phyloP scores from a whole-genome alignment of 2,329 filamentous ascomycete species.

The Ophiostoma sp. region DNA sequence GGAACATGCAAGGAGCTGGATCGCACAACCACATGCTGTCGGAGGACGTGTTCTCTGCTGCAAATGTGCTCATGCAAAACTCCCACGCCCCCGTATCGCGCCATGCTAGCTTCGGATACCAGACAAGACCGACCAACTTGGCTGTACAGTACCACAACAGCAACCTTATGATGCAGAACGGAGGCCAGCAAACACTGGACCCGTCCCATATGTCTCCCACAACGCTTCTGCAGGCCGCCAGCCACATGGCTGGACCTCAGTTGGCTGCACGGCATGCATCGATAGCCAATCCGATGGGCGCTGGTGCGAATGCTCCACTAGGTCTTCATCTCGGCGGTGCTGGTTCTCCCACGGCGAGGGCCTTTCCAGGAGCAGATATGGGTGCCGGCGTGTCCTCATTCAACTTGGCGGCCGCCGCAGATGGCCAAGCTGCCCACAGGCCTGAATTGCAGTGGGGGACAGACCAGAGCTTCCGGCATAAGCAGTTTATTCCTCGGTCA shows the following conservation, averaged over 20 bases:
- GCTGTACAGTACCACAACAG: neutral
- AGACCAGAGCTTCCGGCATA: slow-evolving; percentile 55
- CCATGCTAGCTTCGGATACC: slow-evolving; percentile 13
- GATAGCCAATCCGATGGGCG: neutral
- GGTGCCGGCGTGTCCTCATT: neutral
- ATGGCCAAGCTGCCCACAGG: neutral
- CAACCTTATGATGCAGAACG: neutral
- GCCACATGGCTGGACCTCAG: neutral
- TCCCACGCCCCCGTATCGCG: slow-evolving; percentile 30
- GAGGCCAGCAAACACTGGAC: neutral
- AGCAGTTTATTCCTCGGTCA: slow-evolving; percentile 50
- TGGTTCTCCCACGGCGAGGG: no score
- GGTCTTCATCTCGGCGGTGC: no score
- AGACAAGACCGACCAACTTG: neutral
- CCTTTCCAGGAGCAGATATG: neutral
- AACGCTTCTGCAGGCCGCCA: neutral
- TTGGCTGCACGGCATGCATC: neutral
- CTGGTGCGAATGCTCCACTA: neutral
- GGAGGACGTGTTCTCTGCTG: slow-evolving; percentile 55
- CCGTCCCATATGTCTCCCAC: slow-evolving; percentile 7
- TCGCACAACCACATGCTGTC: slow-evolving; percentile 33
- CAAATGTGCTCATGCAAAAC: slow-evolving; percentile 45
- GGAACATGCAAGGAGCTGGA: neutral
- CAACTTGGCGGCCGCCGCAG: neutral
- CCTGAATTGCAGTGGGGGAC: slow-evolving; percentile 48